A percentile compares a stretch with the other conserved stretches of the same genome.
These are phyloP conservation scores for Emergomyces orientalis DNA, from an alignment of 2,329 filamentous ascomycete genomes.

Conservation along the genomic window DNA sequence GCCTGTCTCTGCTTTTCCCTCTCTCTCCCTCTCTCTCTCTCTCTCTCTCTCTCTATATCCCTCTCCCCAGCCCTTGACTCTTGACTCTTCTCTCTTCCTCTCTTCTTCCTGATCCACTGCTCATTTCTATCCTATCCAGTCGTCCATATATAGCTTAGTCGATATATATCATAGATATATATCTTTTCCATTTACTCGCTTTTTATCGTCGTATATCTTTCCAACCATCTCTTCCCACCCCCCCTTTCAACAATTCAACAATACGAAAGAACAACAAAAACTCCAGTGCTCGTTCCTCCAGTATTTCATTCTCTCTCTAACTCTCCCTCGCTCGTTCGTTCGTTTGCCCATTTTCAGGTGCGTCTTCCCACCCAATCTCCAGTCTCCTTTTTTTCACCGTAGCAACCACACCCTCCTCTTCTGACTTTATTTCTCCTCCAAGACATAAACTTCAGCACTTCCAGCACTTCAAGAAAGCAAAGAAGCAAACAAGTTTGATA, in stretches of 20 bases:
- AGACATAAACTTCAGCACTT: neutral
- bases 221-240: neutral
- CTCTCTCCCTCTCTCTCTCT: neutral
- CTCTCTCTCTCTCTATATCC: neutral
- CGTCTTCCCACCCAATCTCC: neutral
- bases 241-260: constrained; percentile 8
- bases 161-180: constrained; percentile 4
- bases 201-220: constrained; percentile 5
- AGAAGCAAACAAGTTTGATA: neutral
- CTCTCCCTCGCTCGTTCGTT: neutral
- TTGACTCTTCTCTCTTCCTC: neutral
- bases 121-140: neutral
- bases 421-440: neutral
- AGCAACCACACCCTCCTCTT: neutral
- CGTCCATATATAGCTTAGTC: neutral
- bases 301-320: constrained; percentile 7
- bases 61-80: neutral
- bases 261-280: neutral
- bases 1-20: too few relatives aligned
- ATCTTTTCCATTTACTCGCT: constrained; percentile 5
- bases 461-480: neutral
- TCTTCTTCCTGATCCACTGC: neutral
- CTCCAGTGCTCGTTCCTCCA: too few relatives aligned
- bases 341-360: neutral
- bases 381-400: constrained; percentile 7